phyloP scores from a whole-genome alignment of 768 basidiomycete species.

The Cystobasidium onofrii region DNA sequence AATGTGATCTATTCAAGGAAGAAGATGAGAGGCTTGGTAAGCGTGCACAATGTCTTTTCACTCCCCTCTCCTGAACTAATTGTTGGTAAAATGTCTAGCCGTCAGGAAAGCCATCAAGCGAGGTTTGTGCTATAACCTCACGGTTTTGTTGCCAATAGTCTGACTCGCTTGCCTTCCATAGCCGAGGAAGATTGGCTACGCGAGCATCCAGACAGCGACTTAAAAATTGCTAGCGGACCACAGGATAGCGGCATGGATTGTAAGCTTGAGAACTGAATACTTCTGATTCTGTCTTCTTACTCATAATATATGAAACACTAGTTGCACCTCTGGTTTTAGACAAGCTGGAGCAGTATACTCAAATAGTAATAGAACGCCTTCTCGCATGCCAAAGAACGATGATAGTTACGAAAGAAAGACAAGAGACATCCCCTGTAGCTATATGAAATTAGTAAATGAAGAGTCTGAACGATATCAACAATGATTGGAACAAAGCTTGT shows the following conservation, averaged over 20 bases:
- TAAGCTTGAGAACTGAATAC: not conserved
- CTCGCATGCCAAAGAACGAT: not conserved
- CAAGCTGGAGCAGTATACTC: not conserved
- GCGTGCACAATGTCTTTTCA: not conserved
- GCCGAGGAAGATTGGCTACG: not conserved
- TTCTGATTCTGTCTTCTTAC: not conserved
- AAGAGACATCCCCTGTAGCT: not conserved
- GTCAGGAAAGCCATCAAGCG: not conserved
- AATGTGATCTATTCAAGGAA: slow-evolving; percentile 19
- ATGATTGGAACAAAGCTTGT: not conserved
- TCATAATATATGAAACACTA: not conserved
- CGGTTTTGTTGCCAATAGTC: not conserved
- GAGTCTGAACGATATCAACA: not conserved
- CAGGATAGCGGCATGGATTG: too few relatives aligned
- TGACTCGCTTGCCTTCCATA: not conserved
- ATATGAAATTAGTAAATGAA: not conserved
- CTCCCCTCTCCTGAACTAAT: not conserved
- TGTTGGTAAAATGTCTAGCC: not conserved
- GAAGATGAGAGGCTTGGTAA: slow-evolving; percentile 11
- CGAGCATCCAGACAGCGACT: not conserved
- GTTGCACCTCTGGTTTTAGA: not conserved
- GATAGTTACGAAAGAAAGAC: not conserved
- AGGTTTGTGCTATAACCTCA: not conserved
- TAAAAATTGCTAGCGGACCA: not conserved
- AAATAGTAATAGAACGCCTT: not conserved